A percentile compares a stretch with the other conserved stretches of the same genome.
These are phyloP conservation scores for Candida sanyaensis DNA, from an alignment of 1,139 yeast genomes.

Conservation along the genomic window DNA sequence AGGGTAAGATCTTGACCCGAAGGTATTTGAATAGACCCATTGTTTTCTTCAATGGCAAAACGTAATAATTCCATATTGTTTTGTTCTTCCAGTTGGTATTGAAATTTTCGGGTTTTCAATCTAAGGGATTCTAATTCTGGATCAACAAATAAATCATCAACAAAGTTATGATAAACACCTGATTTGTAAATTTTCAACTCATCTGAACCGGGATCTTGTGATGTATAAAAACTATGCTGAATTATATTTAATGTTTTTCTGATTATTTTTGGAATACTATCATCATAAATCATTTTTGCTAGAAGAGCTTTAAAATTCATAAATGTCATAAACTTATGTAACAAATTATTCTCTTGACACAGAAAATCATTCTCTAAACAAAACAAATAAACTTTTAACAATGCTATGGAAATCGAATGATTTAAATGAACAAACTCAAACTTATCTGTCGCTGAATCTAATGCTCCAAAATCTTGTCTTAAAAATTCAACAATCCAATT, in stretches of 20 bases:
- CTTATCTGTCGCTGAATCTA: slow-evolving; percentile 3
- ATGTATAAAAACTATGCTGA: slow-evolving; percentile 18
- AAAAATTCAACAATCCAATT: slow-evolving; percentile 31
- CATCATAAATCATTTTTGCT: slow-evolving; percentile 5
- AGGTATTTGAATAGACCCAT: background rate
- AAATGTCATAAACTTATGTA: slow-evolving; percentile 20
- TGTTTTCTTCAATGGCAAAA: slow-evolving; percentile 1
- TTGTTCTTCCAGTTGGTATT: background rate
- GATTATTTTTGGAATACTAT: slow-evolving; percentile 15
- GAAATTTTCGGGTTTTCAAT: background rate
- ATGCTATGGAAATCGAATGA: slow-evolving; percentile 22
- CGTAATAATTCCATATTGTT: background rate
- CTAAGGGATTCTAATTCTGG: slow-evolving; percentile 11
- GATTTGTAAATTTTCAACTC: slow-evolving; percentile 18
- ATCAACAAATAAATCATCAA: slow-evolving; percentile 22
- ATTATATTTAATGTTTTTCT: slow-evolving; percentile 23
- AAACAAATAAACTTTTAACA: slow-evolving; percentile 25
- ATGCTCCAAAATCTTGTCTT: slow-evolving; percentile 5
- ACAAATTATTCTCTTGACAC: slow-evolving; percentile 16
- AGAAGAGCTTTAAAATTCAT: slow-evolving; percentile 13
- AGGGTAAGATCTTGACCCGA: slow-evolving; percentile 10
- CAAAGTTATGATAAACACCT: slow-evolving; percentile 15
- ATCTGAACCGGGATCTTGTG: slow-evolving; percentile 8
- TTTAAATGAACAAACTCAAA: slow-evolving; percentile 15
- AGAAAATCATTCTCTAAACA: slow-evolving; percentile 11